Conservation (phyloP, 371 early-diverging fungal species). For the Mortierella sp. region DNA sequence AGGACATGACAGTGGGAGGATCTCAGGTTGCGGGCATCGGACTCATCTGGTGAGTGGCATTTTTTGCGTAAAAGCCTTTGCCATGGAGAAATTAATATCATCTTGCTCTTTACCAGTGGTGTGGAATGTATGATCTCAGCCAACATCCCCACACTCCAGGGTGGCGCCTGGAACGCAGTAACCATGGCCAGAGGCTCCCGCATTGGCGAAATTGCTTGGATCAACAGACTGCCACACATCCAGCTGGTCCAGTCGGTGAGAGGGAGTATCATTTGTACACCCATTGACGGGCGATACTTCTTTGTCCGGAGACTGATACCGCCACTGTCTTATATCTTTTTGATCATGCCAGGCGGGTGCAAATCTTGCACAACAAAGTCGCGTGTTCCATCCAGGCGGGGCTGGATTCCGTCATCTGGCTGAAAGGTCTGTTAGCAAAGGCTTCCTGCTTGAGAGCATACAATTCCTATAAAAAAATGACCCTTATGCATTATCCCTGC, state of each 20-base stretch:
- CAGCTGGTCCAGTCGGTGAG: slow-evolving; percentile 71
- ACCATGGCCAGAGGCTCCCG: slow-evolving; percentile 68
- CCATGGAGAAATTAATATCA: too few species aligned
- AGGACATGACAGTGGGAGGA: slow-evolving; percentile 79
- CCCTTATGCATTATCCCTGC: too few species aligned
- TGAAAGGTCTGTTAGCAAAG: slow-evolving; percentile 60
- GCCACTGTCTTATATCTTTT: too few species aligned
- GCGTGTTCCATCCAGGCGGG: slow-evolving; percentile 81
- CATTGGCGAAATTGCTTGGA: slow-evolving; percentile 67
- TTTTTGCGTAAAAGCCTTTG: too few species aligned
- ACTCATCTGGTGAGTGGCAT: slow-evolving; percentile 74
- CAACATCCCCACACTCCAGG: slow-evolving; percentile 72
- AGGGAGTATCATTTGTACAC: too few species aligned
- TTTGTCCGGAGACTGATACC: too few species aligned
- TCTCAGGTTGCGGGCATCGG: slow-evolving; percentile 80
- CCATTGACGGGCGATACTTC: too few species aligned
- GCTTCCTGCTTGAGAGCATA: too few species aligned
- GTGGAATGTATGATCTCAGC: slow-evolving; percentile 75
- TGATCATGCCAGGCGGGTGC: slow-evolving; percentile 71
- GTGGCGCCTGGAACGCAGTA: slow-evolving; percentile 74
- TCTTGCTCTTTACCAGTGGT: slow-evolving; percentile 58
- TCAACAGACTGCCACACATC: slow-evolving; percentile 71
- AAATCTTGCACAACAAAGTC: slow-evolving; percentile 77
- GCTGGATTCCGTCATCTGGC: slow-evolving; percentile 76
- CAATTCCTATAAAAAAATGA: too few species aligned